Evolutionary conservation across 2,329 filamentous ascomycete species (phyloP), one percentile per base, ranked within the genome.

Genomic region (Coniella vitis): DNA sequence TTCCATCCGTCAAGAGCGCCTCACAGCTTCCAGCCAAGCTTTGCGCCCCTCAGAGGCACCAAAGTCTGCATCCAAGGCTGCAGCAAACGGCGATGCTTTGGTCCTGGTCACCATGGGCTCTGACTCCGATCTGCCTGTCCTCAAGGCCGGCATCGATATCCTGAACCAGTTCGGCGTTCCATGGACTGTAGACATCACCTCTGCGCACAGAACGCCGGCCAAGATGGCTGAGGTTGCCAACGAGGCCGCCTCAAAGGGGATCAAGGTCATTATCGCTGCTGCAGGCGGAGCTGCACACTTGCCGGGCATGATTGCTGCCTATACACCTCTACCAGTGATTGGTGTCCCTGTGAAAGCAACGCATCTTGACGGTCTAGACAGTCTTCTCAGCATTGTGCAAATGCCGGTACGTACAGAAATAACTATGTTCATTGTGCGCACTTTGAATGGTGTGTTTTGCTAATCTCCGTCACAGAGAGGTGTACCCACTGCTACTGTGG

Each of bases 91-190:
- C 43, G 58, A 65, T 39, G 83, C 84, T 0, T 65, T 87, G 1
- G 83, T 93, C 2, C 79, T 86, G 12, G 79, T 93, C 3, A 89
- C 87, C 22, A 91, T 91, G 87, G 88, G 87, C 34, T 91, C 87
- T 1, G 84, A 89, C 68, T 87, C 83, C 9, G 86, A 90, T 60
- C 75, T 90, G 20, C 77, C 76, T 2, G 78, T 86, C 14, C 77
- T 90, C 35, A 75, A 74, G 53, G 76, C 78, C 0, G 85, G 78
- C 1, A 70, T 89, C 17, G 75, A 85, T 50, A 74, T 88, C 31
- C 74, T 90, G 3, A 70, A 77, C 47, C 72, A 78, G n/a, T 85
- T 91, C 53, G 62, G 71, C n/a, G 84, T 93, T 10, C 83, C 86
- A 0, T 87, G 81, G 67, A 79, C 84, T 7, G 74, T 81, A 14